phyloP scores from a whole-genome alignment of 164 flowering plant species.

The Akebia trifoliata region DNA sequence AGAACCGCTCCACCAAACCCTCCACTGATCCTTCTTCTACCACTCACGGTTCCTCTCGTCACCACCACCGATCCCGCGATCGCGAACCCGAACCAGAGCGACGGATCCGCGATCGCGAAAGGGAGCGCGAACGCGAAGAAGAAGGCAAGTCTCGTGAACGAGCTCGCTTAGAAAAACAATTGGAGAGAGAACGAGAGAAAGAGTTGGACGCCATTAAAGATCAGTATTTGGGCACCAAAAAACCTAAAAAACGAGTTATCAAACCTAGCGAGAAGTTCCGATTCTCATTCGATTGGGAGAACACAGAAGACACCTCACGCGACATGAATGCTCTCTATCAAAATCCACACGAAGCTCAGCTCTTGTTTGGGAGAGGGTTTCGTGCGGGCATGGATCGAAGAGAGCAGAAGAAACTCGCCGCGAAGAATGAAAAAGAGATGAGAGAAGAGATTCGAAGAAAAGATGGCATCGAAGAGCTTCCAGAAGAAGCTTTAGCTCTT shows the following conservation, averaged over 20 bases:
- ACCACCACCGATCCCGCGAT: conserved; percentile 31
- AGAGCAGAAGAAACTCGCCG: conserved; percentile 92
- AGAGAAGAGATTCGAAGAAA: conserved; percentile 68
- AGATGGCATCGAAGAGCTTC: conserved; percentile 73
- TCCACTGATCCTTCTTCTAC: conserved; percentile 4
- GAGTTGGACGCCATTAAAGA: conserved; percentile 83
- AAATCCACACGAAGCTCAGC: conserved; percentile 91
- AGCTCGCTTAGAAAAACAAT: conserved; percentile 42
- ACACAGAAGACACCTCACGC: conserved; percentile 84
- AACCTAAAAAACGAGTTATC: conserved; percentile 86
- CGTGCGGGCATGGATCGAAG: conserved; percentile 90
- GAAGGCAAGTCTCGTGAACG: conserved; percentile 47
- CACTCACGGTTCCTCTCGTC: conserved; percentile 15
- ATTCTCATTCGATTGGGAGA: conserved; percentile 95
- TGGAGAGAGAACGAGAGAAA: conserved; percentile 51
- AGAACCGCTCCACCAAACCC: conserved; percentile 4
- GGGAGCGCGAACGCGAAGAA: conserved; percentile 53
- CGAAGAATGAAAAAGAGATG: conserved; percentile 71
- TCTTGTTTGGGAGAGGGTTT: conserved; percentile 82
- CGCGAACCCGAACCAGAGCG: conserved; percentile 31
- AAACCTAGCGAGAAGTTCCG: conserved; percentile 93
- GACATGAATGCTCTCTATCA: conserved; percentile 83
- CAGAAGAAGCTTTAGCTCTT: conserved; percentile 71
- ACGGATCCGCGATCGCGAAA: conserved; percentile 31
- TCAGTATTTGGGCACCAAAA: conserved; percentile 85